Evolutionary conservation across 352 stramenopile genomes (phyloP).

Genomic region (Aphanomyces stellatus): DNA sequence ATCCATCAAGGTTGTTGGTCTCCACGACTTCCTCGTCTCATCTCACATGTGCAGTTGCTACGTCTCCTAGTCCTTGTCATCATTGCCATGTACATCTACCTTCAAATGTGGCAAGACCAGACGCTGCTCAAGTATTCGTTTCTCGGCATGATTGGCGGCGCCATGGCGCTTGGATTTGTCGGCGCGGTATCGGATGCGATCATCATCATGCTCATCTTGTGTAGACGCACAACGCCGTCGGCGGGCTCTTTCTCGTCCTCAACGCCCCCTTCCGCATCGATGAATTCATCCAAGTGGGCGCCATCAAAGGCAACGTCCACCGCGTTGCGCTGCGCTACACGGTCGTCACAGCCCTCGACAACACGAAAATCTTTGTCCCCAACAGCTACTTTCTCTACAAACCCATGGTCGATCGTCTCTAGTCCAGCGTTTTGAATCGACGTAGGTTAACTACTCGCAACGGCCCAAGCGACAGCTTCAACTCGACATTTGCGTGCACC

Average conservation of each 20-base stretch:
- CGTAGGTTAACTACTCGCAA: slow-evolving; percentile 66
- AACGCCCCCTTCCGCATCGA: slow-evolving; percentile 85
- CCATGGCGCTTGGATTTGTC: slow-evolving; percentile 78
- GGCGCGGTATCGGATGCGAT: slow-evolving; percentile 36
- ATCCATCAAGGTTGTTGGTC: slow-evolving; percentile 58
- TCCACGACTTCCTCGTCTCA: neutral
- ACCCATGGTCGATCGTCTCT: slow-evolving; percentile 47
- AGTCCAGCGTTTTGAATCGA: neutral
- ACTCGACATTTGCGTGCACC: slow-evolving; percentile 50
- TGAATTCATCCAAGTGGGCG: slow-evolving; percentile 75
- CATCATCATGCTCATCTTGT: slow-evolving; percentile 22
- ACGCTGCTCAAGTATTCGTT: slow-evolving; percentile 76
- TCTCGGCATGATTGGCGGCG: slow-evolving; percentile 69
- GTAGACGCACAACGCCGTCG: slow-evolving; percentile 74
- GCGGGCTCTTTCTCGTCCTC: slow-evolving; percentile 80
- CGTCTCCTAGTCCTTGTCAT: slow-evolving; percentile 66
- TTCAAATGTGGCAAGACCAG: slow-evolving; percentile 59
- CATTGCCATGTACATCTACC: slow-evolving; percentile 81
- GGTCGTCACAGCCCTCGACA: slow-evolving; percentile 68
- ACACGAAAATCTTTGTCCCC: slow-evolving; percentile 63
- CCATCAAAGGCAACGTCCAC: slow-evolving; percentile 71
- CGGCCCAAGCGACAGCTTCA: slow-evolving; percentile 76
- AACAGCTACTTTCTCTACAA: slow-evolving; percentile 89
- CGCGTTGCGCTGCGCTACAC: slow-evolving; percentile 79
- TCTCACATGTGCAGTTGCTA: slow-evolving; percentile 38